A percentile compares a stretch with the other conserved stretches of the same genome.
These are phyloP conservation scores for Arabis alpina DNA, from an alignment of 345 rosid species.

Conservation along the genomic window DNA sequence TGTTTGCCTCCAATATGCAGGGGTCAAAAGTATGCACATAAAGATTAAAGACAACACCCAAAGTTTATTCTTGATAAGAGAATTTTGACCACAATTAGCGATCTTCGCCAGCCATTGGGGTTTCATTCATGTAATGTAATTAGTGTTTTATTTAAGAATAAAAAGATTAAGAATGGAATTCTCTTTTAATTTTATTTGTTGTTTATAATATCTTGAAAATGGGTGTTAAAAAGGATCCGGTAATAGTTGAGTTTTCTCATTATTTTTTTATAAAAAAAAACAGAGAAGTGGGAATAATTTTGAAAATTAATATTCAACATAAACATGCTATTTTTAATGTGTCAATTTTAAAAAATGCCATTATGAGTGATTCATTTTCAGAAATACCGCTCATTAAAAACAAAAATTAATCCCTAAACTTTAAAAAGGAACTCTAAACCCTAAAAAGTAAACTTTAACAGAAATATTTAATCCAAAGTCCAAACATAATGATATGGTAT, in stretches of 20 bases:
- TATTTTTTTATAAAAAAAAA: not conserved
- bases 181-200: not conserved
- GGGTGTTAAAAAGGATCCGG: no score
- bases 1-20: no score
- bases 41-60: constrained; percentile 16
- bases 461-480: no score
- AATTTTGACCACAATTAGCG: constrained; percentile 24
- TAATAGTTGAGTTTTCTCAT: no score
- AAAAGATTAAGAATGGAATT: not conserved
- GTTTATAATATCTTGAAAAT: not conserved
- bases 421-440: no score
- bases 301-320: not conserved
- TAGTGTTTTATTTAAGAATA: constrained; percentile 6
- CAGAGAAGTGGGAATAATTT: not conserved
- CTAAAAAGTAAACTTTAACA: no score
- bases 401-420: no score
- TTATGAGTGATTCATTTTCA: no score
- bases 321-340: no score
- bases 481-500: no score
- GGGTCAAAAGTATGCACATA: constrained; percentile 7
- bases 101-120: constrained; percentile 4
- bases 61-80: constrained; percentile 33
- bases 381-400: no score
- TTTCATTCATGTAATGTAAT: constrained; percentile 4
- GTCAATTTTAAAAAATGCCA: no score